Evolutionary conservation across 805 yeast species (phyloP).

Genomic region (Kuraishia molischiana): DNA sequence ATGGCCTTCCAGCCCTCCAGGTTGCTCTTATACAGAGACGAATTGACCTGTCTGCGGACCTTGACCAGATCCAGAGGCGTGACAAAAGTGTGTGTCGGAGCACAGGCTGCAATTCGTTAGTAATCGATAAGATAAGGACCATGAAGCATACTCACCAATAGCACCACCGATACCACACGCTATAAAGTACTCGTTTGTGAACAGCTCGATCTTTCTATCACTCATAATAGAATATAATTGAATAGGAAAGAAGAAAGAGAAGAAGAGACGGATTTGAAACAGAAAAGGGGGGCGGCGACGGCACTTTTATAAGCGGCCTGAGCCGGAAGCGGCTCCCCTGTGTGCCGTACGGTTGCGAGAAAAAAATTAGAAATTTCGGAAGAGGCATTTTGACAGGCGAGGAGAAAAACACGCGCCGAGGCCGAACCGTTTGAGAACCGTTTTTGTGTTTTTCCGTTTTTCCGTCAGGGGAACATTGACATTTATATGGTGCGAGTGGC

Average conservation of each 20-base stretch:
- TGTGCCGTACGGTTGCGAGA: no score
- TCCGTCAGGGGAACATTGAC: no score
- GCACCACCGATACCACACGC: conserved; percentile 76
- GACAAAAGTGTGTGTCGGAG: conserved; percentile 91
- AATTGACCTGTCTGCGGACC: conserved; percentile 84
- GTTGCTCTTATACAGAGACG: conserved; percentile 64
- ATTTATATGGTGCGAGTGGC: conserved; percentile 34
- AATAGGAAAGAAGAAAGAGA: not conserved
- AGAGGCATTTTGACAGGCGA: no score
- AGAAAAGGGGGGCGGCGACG: no score
- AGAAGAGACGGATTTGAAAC: not conserved
- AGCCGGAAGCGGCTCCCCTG: no score
- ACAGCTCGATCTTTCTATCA: conserved; percentile 33
- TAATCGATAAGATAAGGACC: conserved; percentile 2
- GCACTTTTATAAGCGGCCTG: no score
- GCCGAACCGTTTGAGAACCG: no score
- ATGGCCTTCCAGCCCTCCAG: conserved; percentile 76
- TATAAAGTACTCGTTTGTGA: conserved; percentile 52
- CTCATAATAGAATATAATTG: not conserved
- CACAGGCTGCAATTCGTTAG: conserved; percentile 52
- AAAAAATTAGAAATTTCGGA: no score
- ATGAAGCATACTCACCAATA: conserved; percentile 19
- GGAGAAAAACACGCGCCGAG: no score
- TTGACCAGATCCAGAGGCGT: conserved; percentile 92
- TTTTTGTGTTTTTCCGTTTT: no score